Percentiles rank a stretch among this genome's conserved stretches.
Conservation (phyloP, 2,329 filamentous ascomycete genomes). For the Colletotrichum sp. region DNA sequence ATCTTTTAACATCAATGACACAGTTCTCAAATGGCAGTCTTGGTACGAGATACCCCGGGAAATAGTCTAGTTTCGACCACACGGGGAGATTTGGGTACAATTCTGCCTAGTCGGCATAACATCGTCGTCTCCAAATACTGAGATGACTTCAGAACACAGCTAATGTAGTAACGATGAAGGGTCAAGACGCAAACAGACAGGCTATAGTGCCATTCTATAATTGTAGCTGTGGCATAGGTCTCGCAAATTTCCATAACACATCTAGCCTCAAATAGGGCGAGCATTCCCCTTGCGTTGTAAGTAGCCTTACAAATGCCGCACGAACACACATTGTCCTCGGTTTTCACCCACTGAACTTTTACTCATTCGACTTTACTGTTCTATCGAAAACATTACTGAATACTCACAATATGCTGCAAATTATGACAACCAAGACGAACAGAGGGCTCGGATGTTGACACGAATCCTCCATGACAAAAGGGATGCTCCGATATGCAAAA, state of each 20-base stretch:
- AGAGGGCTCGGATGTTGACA: background rate
- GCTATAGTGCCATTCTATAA: accelerated
- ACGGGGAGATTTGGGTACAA: no score
- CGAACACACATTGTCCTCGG: background rate
- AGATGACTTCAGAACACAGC: background rate
- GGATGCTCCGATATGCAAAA: background rate
- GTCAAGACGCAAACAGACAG: background rate
- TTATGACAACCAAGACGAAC: background rate
- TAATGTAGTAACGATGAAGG: background rate
- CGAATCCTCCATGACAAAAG: background rate
- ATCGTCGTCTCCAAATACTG: background rate
- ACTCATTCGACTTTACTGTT: background rate
- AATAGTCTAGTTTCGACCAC: background rate
- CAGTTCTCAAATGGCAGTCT: no score
- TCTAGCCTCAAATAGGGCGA: background rate
- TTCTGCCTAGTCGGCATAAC: accelerated
- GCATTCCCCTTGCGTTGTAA: background rate
- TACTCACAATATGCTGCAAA: background rate
- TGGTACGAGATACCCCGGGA: no score
- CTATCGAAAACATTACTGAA: background rate
- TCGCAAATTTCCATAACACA: background rate
- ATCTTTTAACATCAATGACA: background rate
- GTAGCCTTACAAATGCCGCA: background rate
- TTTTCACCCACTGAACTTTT: background rate
- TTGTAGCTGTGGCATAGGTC: background rate